Percentiles rank a stretch among this genome's conserved stretches.
These are phyloP conservation scores for Macrophomina phaseolina DNA, from an alignment of 2,329 filamentous ascomycete genomes.

Conservation along the genomic window DNA sequence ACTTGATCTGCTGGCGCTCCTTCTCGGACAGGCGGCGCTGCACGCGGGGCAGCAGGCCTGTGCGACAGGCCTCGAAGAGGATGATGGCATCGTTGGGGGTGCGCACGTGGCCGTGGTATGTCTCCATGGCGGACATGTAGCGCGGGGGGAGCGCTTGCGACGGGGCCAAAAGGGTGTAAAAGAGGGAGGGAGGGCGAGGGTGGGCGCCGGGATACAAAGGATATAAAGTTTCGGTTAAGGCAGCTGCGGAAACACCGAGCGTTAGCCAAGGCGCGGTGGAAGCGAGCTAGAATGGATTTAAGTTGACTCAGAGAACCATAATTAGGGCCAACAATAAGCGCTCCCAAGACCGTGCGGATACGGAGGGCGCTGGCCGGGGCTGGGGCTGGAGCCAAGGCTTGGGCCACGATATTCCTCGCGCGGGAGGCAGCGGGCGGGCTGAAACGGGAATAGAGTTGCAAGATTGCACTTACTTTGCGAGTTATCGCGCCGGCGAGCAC, in stretches of 20 bases:
- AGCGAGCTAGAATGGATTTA: conserved; percentile 27
- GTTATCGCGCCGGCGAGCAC: conserved; percentile 10
- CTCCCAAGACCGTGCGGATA: conserved; percentile 13
- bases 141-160: neutral
- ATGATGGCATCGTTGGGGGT: conserved; percentile 97
- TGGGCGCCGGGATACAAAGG: conserved; percentile 23
- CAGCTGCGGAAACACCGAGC: conserved; percentile 27
- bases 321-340: conserved; percentile 28
- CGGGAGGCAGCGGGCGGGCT: conserved; percentile 19
- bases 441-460: conserved; percentile 17
- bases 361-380: conserved; percentile 1
- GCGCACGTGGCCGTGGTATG: conserved; percentile 92
- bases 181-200: neutral
- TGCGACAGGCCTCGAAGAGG: conserved; percentile 93
- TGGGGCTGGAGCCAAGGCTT: conserved; percentile 11
- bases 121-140: conserved; percentile 73
- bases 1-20: conserved; percentile 93
- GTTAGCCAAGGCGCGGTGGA: conserved; percentile 27
- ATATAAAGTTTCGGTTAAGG: conserved; percentile 28
- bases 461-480: conserved; percentile 6
- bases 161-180: neutral
- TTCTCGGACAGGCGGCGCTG: conserved; percentile 94
- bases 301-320: conserved; percentile 24
- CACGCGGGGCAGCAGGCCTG: conserved; percentile 87
- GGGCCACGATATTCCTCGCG: conserved; percentile 21